Evolutionary conservation across 2,329 filamentous ascomycete species (phyloP).

Genomic region (Chrysosphaeria jannelii): DNA sequence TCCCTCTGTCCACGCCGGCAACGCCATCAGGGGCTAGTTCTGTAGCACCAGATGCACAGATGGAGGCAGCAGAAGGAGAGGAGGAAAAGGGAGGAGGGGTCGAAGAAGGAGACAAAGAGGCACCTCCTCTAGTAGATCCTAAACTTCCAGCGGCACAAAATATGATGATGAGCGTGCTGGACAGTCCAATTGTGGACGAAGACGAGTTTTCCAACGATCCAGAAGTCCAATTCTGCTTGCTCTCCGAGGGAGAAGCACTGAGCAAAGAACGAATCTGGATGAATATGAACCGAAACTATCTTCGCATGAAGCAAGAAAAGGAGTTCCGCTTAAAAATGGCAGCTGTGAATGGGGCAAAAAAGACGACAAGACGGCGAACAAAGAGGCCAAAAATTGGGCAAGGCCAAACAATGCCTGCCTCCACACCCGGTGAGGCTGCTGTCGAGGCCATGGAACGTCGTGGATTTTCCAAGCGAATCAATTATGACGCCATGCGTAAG

Average conservation of each 20-base stretch:
- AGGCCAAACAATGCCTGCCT: conserved; percentile 34
- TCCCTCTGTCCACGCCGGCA: background rate
- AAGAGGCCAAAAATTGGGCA: conserved; percentile 29
- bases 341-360: conserved; percentile 6
- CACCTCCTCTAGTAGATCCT: no score
- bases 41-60: background rate
- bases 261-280: conserved; percentile 87
- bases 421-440: conserved; percentile 38
- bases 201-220: conserved; percentile 73
- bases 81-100: no score
- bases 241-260: conserved; percentile 41
- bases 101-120: background rate
- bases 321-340: conserved; percentile 39
- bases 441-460: conserved; percentile 36
- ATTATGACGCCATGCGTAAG: conserved; percentile 32
- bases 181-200: conserved; percentile 37
- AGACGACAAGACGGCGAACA: conserved; percentile 12
- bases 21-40: background rate
- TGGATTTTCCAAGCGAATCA: conserved; percentile 43
- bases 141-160: no score
- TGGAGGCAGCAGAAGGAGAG: background rate
- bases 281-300: conserved; percentile 78
- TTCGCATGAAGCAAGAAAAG: conserved; percentile 65
- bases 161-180: conserved; percentile 12
- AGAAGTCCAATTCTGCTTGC: conserved; percentile 54